Percentiles rank a stretch among this genome's conserved stretches.
phyloP scores from a whole-genome alignment of 371 early-diverging fungal genomes.

The Apophysomyces variabilis region DNA sequence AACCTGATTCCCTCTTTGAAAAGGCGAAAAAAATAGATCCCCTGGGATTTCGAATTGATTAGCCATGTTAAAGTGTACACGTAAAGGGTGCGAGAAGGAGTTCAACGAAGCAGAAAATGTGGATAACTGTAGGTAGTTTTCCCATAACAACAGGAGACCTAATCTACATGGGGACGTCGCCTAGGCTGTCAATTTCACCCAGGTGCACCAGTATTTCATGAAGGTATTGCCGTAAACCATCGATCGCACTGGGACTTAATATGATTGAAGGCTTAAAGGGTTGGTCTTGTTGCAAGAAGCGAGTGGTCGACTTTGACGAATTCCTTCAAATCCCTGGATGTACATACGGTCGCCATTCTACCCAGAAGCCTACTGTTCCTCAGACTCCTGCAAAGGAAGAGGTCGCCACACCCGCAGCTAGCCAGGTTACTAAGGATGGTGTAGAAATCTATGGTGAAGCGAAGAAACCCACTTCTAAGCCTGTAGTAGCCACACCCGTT shows the following conservation, averaged over 20 bases:
- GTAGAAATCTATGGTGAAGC: constrained; percentile 45
- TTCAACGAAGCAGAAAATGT: constrained; percentile 73
- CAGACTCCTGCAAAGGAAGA: constrained; percentile 22
- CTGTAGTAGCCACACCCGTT: constrained; percentile 4
- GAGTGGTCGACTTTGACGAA: constrained; percentile 89
- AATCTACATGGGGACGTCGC: not conserved
- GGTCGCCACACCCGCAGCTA: constrained; percentile 22
- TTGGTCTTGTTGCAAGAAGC: constrained; percentile 95
- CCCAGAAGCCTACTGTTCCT: constrained; percentile 50
- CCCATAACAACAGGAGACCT: not conserved
- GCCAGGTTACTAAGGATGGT: constrained; percentile 39
- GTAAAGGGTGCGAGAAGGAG: constrained; percentile 84
- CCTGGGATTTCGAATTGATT: no score
- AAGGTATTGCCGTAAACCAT: constrained; percentile 49
- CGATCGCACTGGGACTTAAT: not conserved
- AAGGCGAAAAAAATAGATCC: no score
- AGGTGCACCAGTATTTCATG: constrained; percentile 91
- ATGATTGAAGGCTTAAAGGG: constrained; percentile 72
- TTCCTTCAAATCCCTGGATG: constrained; percentile 89
- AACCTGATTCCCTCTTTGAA: no score
- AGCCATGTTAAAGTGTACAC: constrained; percentile 68
- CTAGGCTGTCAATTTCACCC: constrained; percentile 78
- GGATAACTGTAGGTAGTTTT: constrained; percentile 52
- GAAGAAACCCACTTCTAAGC: constrained; percentile 12
- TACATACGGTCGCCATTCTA: constrained; percentile 67